These are phyloP conservation scores for Amanita thiersii DNA, from an alignment of 768 basidiomycete genomes.

Conservation along the genomic window DNA sequence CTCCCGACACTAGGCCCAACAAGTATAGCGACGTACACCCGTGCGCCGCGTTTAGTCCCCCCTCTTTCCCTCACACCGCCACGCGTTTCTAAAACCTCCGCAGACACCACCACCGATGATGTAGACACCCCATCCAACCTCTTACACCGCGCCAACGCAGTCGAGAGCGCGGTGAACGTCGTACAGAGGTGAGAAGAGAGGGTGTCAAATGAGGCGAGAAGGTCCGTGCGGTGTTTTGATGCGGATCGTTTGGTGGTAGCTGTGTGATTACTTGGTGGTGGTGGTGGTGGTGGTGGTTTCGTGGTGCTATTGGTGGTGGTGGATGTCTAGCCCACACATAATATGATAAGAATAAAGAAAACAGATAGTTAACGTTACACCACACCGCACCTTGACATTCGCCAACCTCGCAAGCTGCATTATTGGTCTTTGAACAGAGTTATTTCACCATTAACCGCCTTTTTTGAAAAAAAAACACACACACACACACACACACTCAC, in stretches of 20 bases:
- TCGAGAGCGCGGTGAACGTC: slow-evolving; percentile 67
- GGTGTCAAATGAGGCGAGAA: slow-evolving; percentile 61
- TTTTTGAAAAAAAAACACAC: not conserved
- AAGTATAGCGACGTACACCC: slow-evolving; percentile 51
- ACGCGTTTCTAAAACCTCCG: not conserved
- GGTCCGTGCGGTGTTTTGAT: slow-evolving; percentile 56
- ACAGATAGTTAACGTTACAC: not conserved
- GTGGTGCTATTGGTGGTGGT: not conserved
- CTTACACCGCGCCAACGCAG: slow-evolving; percentile 41
- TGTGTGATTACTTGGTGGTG: slow-evolving; percentile 36
- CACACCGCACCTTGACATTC: slow-evolving; percentile 29
- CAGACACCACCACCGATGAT: not conserved
- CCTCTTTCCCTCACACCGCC: slow-evolving; percentile 1
- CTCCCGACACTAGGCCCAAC: slow-evolving; percentile 60
- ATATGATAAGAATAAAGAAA: not conserved
- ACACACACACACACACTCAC: slow-evolving; percentile 33
- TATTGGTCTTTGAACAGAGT: slow-evolving; percentile 40
- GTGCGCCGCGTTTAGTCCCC: slow-evolving; percentile 12
- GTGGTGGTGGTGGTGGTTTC: not conserved
- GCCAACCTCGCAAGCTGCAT: slow-evolving; percentile 55
- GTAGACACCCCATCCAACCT: not conserved
- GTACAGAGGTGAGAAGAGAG: slow-evolving; percentile 67
- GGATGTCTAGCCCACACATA: not conserved
- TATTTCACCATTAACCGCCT: not conserved
- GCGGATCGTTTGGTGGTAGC: too few species aligned